These are phyloP conservation scores for Aspergillus ochraceus DNA, from an alignment of 2,329 filamentous ascomycete species.

Conservation along the genomic window DNA sequence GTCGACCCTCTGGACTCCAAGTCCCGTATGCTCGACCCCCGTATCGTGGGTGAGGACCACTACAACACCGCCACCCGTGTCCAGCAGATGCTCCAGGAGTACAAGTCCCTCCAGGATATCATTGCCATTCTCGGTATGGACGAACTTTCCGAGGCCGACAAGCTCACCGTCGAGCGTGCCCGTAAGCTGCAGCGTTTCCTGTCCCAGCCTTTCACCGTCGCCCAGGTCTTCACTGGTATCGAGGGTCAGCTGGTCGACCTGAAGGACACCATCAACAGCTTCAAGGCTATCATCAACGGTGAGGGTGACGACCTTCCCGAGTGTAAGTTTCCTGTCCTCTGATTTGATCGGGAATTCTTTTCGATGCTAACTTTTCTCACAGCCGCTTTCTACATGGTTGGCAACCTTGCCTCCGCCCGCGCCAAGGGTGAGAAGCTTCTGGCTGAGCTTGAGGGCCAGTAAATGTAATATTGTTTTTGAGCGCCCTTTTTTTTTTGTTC, in stretches of 20 bases:
- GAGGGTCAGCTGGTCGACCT: conserved; percentile 96
- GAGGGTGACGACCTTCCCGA: conserved; percentile 96
- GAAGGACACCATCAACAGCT: conserved; percentile 96
- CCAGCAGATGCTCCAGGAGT: conserved; percentile 99
- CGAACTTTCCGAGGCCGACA: conserved; percentile 97
- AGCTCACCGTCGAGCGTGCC: conserved; percentile 99
- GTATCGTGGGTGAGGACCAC: conserved; percentile 97
- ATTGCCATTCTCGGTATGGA: conserved; percentile 99
- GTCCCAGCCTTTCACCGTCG: conserved; percentile 96
- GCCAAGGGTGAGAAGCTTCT: conserved; percentile 99
- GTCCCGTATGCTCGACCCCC: conserved; percentile 98
- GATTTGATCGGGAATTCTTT: not conserved
- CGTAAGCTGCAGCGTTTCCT: conserved; percentile 99
- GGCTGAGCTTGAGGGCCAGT: conserved; percentile 75
- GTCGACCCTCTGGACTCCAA: conserved; percentile 99
- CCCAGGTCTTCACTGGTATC: conserved; percentile 72
- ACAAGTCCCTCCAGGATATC: conserved; percentile 99
- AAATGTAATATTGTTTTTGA: conserved; percentile 46
- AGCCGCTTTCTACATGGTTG: conserved; percentile 94
- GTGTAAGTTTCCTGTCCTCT: conserved; percentile 55
- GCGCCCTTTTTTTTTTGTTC: conserved; percentile 34
- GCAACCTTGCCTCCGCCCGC: conserved; percentile 87
- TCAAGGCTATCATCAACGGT: conserved; percentile 95
- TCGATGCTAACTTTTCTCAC: conserved; percentile 25
- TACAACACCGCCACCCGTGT: conserved; percentile 92